Percentiles rank a stretch among this genome's conserved stretches.
These are phyloP conservation scores for Cinnamomum micranthum DNA, from an alignment of 164 flowering plant genomes.

Conservation along the genomic window DNA sequence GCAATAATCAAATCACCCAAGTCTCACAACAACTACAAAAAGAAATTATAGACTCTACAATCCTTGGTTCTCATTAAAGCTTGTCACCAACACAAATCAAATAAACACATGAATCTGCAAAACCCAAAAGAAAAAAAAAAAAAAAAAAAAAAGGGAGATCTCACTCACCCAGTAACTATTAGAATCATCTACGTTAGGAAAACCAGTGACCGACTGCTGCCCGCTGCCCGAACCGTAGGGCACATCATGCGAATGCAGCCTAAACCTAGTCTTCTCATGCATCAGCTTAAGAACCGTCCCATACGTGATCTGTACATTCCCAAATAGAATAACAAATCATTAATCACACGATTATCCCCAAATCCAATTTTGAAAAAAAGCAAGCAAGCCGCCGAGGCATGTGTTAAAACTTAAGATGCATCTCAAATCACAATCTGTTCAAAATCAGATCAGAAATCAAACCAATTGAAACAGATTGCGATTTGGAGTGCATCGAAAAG, in stretches of 20 bases:
- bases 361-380: not conserved
- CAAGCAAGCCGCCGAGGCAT: not conserved
- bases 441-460: too few relatives aligned
- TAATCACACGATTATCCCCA: not conserved
- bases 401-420: not conserved
- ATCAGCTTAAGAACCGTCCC: slow-evolving; percentile 78
- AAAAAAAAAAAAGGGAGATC: not conserved
- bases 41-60: too few relatives aligned
- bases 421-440: not conserved
- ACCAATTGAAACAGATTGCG: not conserved
- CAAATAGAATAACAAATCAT: not conserved
- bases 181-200: slow-evolving; percentile 85
- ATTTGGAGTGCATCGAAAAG: not conserved
- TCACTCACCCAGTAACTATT: slow-evolving; percentile 90
- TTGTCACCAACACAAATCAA: not conserved
- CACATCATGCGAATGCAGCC: slow-evolving; percentile 95
- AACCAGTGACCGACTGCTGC: slow-evolving; percentile 96
- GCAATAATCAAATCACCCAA: too few relatives aligned
- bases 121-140: too few relatives aligned
- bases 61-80: too few relatives aligned
- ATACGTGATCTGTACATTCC: slow-evolving; percentile 61
- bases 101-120: not conserved
- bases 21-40: too few relatives aligned
- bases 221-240: slow-evolving; percentile 99
- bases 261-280: slow-evolving; percentile 87